Base-by-base conservation (phyloP, 2,329 filamentous ascomycete genomes). In the Penicillium sp. region DNA sequence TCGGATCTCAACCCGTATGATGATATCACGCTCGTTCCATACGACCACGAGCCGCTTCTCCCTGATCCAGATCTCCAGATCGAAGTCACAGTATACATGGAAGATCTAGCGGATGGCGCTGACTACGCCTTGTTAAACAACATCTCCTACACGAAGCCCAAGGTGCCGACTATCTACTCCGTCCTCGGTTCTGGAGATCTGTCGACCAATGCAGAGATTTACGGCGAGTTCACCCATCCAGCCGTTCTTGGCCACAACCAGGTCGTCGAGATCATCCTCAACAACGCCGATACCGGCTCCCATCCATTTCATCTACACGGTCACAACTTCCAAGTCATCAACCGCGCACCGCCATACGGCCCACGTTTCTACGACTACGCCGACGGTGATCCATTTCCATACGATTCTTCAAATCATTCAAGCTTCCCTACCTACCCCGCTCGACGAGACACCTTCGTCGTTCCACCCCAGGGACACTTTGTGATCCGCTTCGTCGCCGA, bases 21-120 rank as follows among this genome's bases (percentile, higher is more conserved):
- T 56, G 89, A 94, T 58, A 80, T 85, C 48, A 74, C 67, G 0
- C 76, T 94, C 0, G 73, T 83, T 1, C 85, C 89, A 0, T 73
- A 78, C 38, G 87, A 94, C 56, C 76, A 78, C 33, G 70, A 80
- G 64, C 68, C 74, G 7, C 69, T 84, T 2, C 74, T 83, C 4
- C 73, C 76, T 2, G 70, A 80, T 4, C 81, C 86, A 0, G 80
- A 85, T 8, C 7, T 49, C 4, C 47, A 41, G 3, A 51, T 62
- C 74, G 80, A 47, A 2, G 72, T 93, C 25, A 75, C 76, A 29
- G 72, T 93, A 2, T 27, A 35, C 78, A 88, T 89, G 84, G 75
- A 81, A 53, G 83, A 86, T 47, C 73, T 88, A 8, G 73, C 72
- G 15, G 75, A 88, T 41, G 84, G 85, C 0, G 80, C 78, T 18